Base-by-base conservation (phyloP, 352 stramenopile genomes). In the Salisapilia sapeloensis region DNA sequence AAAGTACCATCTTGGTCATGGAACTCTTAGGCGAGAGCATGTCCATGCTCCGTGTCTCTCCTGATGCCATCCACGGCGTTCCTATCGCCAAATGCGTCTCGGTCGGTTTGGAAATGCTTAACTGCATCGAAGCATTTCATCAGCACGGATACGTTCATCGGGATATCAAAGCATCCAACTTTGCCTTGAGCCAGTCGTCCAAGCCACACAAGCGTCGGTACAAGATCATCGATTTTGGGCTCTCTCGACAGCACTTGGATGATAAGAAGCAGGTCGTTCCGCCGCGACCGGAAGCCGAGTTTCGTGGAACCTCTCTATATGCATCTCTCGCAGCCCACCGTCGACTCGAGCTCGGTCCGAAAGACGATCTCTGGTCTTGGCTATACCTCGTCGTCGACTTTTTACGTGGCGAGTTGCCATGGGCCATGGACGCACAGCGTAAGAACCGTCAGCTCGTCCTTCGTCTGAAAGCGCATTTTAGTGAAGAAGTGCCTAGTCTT, bases 111-210 rank as follows among this genome's bases (percentile, higher is more conserved):
- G 65, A 87, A 53, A 91, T 93, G 78, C 48, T 93, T 38, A 65
- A 87, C 34, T 82, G 65, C 35, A 84, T 93, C 24, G 74, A 91
- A 35, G 66, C 72, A 1, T 87, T 90, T 31, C 78, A 93, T 47
- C 52, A 48, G 16, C 70, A 84, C 35, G 78, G 76, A 7, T 93
- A 83, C 39, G 70, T 93, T 13, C 78, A 93, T 38, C 70, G 75
- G 6, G 78, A 93, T 45, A 81, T 93, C 40, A 93, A 93, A 45
- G 74, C 78, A 11, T 89, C 74, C 13, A 93, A 93, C 37, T 91
- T 93, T 46, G 77, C 72, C 9, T 47, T 87, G 7, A 72, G 54
- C 18, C 50, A 58, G 24, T 24, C 50, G 27, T 18, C 33, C 9
- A 77, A 67, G 31, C 42, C 57, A 12, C 35, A 35, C 25, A 78